Conservation (phyloP, 2,329 filamentous ascomycete genomes). For the Helotiales sp. region DNA sequence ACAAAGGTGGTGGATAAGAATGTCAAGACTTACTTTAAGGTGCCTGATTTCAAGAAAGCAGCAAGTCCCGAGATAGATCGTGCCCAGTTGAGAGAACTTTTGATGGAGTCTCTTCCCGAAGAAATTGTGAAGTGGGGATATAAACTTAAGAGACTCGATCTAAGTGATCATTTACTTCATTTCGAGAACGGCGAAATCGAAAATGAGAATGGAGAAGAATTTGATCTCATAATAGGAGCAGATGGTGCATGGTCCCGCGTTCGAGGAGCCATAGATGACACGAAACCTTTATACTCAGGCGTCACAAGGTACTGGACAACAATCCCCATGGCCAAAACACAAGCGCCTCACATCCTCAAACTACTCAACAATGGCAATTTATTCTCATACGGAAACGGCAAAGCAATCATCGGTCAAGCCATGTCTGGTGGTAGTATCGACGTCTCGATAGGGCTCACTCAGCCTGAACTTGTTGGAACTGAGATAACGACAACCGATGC, state of each 20-base stretch:
- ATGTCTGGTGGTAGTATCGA: constrained; percentile 18
- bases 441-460: background rate
- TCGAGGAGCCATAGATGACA: constrained; percentile 29
- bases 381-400: constrained; percentile 28
- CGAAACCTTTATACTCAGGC: constrained; percentile 40
- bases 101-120: constrained; percentile 11
- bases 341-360: constrained; percentile 27
- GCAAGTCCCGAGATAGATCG: constrained; percentile 22
- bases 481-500: background rate
- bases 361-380: constrained; percentile 33
- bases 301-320: constrained; percentile 36
- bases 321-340: constrained; percentile 25
- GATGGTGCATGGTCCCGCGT: constrained; percentile 42
- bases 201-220: constrained; percentile 14
- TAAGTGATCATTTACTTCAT: constrained; percentile 2
- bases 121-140: constrained; percentile 12
- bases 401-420: constrained; percentile 32
- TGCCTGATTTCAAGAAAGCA: constrained; percentile 23
- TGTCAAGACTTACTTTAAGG: constrained; percentile 37
- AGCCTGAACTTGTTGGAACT: background rate
- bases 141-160: constrained; percentile 10
- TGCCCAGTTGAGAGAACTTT: constrained; percentile 8
- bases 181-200: constrained; percentile 11
- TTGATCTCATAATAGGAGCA: constrained; percentile 41
- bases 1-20: constrained; percentile 42